Evolutionary conservation across 208 protist genomes (phyloP), one percentile per base, ranked within the genome.

Genomic region (Leishmania arabica): DNA sequence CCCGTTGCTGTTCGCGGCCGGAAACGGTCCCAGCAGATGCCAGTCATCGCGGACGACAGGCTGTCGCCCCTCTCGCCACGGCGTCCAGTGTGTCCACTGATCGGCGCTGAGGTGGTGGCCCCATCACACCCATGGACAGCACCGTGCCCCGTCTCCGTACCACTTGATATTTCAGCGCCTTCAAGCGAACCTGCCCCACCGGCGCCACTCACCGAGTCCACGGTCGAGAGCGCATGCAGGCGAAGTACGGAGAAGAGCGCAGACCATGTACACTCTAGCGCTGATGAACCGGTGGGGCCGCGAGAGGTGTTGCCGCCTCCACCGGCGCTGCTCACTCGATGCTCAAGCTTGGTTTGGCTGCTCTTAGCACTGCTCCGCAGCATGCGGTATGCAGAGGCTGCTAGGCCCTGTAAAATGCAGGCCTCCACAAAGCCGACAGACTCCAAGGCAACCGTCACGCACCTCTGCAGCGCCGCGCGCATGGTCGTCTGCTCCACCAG

Each of bases 371-470:
- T 51, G 69, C 42, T 19, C 40, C 54, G 69, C 8, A 37, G 81
- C 62, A 49, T 42, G 81, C 11, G 62, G 37, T 34, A 77, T 4
- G 77, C 13, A 15, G 65, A 82, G 7, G 76, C 42, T 40, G 24
- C 47, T 0, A 82, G 66, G 1, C 82, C 82, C 27, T 34, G 78
- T n/a, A 62, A 17, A 5, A 82, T 5, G 56, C 82, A 86, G 2
- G n/a, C 13, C 11, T 86, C 78, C 5, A 86, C 49, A 27, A 86
- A 79, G 31, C 37, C 45, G 3, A 82, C 47, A 60, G 78, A 71
- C 8, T 82, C 65, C 66, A 86, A 47, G 27, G 82, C 82, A 15
- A 86, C 78, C 19, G 82, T 77, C 40, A 82, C 80, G 60, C 82
- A 86, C 31, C 82, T 66, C 58, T 86, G 74, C 70, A 86, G 78